Percentiles rank a stretch among this genome's conserved stretches.
phyloP scores from a whole-genome alignment of 495 filamentous ascomycete species.

The Hypoxylon cercidicola region DNA sequence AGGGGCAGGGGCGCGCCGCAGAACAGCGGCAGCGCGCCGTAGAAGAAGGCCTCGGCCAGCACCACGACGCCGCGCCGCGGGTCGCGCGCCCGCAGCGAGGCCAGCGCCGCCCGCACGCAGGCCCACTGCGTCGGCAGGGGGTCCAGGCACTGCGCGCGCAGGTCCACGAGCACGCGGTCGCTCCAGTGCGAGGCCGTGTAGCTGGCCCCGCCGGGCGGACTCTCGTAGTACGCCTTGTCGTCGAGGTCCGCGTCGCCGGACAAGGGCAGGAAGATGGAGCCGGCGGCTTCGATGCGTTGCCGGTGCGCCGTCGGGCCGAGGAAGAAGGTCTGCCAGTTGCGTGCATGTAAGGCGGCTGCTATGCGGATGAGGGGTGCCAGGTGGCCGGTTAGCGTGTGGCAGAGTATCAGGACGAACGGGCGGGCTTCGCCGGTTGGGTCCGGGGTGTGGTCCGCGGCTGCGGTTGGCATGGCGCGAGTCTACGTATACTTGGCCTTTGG shows the following conservation, averaged over 20 bases:
- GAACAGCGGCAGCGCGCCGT: constrained; percentile 40
- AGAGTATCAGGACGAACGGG: constrained; percentile 47
- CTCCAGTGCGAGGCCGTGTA: constrained; percentile 29
- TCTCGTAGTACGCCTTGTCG: constrained; percentile 34
- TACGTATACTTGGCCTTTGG: not conserved
- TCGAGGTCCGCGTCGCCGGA: constrained; percentile 43
- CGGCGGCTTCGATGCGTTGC: constrained; percentile 39
- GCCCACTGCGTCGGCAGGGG: constrained; percentile 42
- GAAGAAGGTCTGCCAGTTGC: constrained; percentile 46
- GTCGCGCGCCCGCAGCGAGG: constrained; percentile 27
- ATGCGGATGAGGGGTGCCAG: constrained; percentile 47
- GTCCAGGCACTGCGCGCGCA: constrained; percentile 35
- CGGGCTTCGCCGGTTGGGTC: not conserved
- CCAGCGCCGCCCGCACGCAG: constrained; percentile 38
- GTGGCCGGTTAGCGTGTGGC: constrained; percentile 47
- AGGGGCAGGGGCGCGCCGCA: constrained; percentile 41
- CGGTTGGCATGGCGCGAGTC: not conserved
- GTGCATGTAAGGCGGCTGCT: constrained; percentile 35
- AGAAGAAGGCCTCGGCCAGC: constrained; percentile 46
- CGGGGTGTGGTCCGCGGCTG: not conserved
- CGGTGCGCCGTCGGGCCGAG: constrained; percentile 45
- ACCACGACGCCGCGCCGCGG: constrained; percentile 42
- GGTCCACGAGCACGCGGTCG: constrained; percentile 40
- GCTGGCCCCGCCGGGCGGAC: constrained; percentile 4
- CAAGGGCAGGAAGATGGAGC: constrained; percentile 47